Percentiles rank a stretch among this genome's conserved stretches.
Evolutionary conservation across 352 stramenopile species (phyloP).

Genomic region (Globisporangium viniferum): DNA sequence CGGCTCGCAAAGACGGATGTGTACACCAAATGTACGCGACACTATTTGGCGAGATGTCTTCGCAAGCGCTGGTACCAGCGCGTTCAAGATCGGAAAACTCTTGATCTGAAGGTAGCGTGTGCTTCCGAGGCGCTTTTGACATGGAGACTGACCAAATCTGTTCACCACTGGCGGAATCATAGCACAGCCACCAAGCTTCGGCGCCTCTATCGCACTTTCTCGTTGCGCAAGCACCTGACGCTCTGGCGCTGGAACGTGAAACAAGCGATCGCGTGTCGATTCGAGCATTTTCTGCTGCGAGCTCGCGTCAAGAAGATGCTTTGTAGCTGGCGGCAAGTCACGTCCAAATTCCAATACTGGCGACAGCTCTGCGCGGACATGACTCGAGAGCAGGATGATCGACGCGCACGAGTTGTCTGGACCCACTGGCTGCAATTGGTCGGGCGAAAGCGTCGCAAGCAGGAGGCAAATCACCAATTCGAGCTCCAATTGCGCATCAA

Average conservation of each 20-base stretch:
- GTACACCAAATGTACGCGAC: constrained; percentile 13
- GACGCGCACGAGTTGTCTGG: constrained; percentile 18
- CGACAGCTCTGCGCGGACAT: constrained; percentile 22
- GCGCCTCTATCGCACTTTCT: constrained; percentile 26
- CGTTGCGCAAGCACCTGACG: constrained; percentile 34
- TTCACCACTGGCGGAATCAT: constrained; percentile 26
- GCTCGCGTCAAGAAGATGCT: constrained; percentile 29
- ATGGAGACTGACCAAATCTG: constrained; percentile 11
- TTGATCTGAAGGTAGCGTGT: background rate
- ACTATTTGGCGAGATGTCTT: constrained; percentile 21
- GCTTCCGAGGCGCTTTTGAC: constrained; percentile 13
- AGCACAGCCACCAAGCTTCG: constrained; percentile 9
- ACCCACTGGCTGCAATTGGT: constrained; percentile 23
- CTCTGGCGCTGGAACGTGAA: constrained; percentile 32
- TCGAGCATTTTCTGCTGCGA: constrained; percentile 22
- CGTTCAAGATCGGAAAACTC: constrained; percentile 8
- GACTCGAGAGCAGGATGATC: background rate
- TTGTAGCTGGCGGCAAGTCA: constrained; percentile 19
- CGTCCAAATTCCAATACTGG: constrained; percentile 24
- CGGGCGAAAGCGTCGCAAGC: constrained; percentile 2
- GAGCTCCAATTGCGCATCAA: constrained; percentile 5
- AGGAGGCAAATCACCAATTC: background rate
- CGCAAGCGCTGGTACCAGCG: constrained; percentile 22
- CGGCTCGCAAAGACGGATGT: constrained; percentile 10
- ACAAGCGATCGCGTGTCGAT: constrained; percentile 30